Base-by-base conservation (phyloP, 352 stramenopile species). In the Achlya hypogyna region DNA sequence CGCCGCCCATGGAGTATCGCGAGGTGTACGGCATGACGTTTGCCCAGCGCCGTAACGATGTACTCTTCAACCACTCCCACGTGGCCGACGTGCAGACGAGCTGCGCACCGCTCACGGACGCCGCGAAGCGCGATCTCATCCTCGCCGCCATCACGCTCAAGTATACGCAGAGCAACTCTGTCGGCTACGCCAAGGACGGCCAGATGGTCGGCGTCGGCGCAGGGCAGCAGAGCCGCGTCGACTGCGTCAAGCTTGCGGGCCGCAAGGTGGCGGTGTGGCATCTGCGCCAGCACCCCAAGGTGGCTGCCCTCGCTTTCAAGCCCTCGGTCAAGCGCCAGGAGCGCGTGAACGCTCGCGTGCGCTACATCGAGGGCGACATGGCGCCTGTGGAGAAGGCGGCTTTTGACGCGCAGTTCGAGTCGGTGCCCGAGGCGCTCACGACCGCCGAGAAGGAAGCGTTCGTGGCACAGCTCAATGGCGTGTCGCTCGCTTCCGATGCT, bases 161-260 rank as follows among this genome's bases (percentile, higher is more conserved):
- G 87, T 99, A 99, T 84, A 99, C 97, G 62, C 97, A 99, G 84
- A 97, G 79, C 53, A 99, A 99, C 87, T 98, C 89, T 38, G 96
- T 99, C 12, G 97, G 95, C 9, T 99, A 99, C 80, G 96, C 96
- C 54, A 98, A 97, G 79, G 91, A 98, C 76, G 98, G 97, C 29
- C 98, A 99, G 87, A 99, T 99, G 96, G 97, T 99, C 35, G 98
- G 98, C 52, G 97, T 99, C n/a, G 98, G 98, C 51, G 97, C 98
- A 16, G 98, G 98, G 31, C 98, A 99, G 78, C 97, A 99, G 84
- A 98, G 84, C 59, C 95, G 98, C 62, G 97, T 99, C 2, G 97
- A 99, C 79, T 99, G 97, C 76, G 95, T 99, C 63, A 99, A 99
- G 82, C 87, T 99, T 42, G 98, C 98, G 16, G 97, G 85, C 8